Evolutionary conservation across 2,329 filamentous ascomycete species (phyloP), one percentile per base, ranked within the genome.

Genomic region (Curvularia sp.): DNA sequence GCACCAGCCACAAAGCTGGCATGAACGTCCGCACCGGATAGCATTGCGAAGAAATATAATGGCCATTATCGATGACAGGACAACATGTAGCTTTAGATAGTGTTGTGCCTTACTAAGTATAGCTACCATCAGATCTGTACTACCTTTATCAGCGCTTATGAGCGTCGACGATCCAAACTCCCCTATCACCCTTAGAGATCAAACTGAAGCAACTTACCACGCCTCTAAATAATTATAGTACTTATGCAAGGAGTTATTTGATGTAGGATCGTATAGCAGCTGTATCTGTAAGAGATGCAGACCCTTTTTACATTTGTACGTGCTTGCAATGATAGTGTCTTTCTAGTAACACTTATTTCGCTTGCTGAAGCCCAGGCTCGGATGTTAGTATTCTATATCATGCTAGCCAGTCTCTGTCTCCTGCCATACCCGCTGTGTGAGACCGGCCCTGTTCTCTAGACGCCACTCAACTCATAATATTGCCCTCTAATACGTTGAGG

Each of bases 261-360:
- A 54, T 55, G 56, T 64, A 60, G 58, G 19, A 50, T 49, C 30
- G 49, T 64, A 49, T 58, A 42, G 61, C 50, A 60, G 53, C 59
- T 61, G 59, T 63, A 63, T 59, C 55, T 38, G 57, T 15, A 59
- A 56, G 51, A 61, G 55, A 65, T 61, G 51, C 51, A 54, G 53
- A 63, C 41, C 56, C 55, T 61, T 58, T 61, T 56, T 42, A 55
- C 45, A 53, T 64, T 62, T 59, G 38, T 55, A 50, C 18, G 52
- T 48, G 63, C 56, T 42, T 63, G 49, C 45, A 64, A 41, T 49
- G 19, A 61, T 41, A 23, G 41, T 53, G 41, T 45, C 38, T 42
- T 59, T 47, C 49, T 13, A 32, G 43, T 61, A 49, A 52, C 49
- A 63, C 50, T 25, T 28, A 59, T 21, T 53, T 53, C 59, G 28